These are phyloP conservation scores for Microglena sp. DNA, from an alignment of 139 green algal genomes.

Conservation along the genomic window DNA sequence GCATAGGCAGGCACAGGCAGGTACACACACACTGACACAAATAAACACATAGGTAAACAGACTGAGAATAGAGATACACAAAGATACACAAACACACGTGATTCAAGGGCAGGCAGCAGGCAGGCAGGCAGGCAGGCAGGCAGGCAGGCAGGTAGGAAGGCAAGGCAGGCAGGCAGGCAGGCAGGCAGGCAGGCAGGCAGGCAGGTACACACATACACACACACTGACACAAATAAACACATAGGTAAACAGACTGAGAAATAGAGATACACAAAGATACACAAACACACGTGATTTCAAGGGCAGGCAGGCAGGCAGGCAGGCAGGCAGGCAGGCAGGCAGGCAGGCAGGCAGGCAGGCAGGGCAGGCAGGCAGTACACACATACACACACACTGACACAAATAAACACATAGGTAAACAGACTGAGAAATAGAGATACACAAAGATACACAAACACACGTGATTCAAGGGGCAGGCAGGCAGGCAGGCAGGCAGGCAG, in stretches of 20 bases:
- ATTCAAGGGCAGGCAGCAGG: not conserved
- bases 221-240: not conserved
- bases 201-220: not conserved
- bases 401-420: not conserved
- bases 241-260: not conserved
- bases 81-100: not conserved
- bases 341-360: not conserved
- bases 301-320: not conserved
- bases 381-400: not conserved
- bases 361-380: not conserved
- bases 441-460: too few species aligned
- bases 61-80: not conserved
- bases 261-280: not conserved
- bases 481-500: not conserved
- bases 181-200: not conserved
- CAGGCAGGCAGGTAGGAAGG: not conserved
- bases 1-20: constrained; percentile 8
- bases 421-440: too few species aligned
- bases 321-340: constrained; percentile 1
- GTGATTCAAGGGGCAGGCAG: not conserved
- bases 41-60: not conserved
- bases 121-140: constrained; percentile 3
- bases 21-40: not conserved
- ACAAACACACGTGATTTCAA: not conserved
- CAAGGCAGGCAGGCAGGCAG: not conserved